phyloP scores from a whole-genome alignment of 2,329 filamentous ascomycete genomes.

The Trichoderma afroharzianum region DNA sequence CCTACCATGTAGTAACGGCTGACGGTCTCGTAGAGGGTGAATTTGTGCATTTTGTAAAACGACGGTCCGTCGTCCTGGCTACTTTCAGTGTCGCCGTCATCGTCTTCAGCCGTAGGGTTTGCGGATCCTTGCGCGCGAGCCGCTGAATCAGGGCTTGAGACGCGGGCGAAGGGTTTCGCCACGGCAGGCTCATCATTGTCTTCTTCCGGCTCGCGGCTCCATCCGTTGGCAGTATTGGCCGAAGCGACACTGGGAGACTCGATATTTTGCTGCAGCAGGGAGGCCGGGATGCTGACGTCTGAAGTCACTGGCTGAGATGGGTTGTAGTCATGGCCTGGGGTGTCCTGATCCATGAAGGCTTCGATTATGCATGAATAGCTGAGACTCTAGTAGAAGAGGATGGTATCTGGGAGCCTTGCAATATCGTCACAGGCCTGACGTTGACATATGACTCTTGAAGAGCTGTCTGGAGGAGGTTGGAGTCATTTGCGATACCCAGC shows the following conservation, averaged over 20 bases:
- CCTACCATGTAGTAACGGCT: conserved; percentile 93
- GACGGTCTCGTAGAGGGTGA: conserved; percentile 94
- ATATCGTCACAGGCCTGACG: not conserved
- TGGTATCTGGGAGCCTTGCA: not conserved
- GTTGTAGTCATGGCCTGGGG: not conserved
- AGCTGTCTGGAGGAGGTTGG: not conserved
- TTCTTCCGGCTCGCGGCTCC: conserved; percentile 35
- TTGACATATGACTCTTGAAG: not conserved
- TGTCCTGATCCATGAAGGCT: conserved; percentile 1
- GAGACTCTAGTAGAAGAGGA: not conserved
- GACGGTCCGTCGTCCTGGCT: conserved; percentile 26
- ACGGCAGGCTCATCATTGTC: conserved; percentile 58
- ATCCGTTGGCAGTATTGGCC: conserved; percentile 25
- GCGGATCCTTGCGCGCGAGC: conserved; percentile 24
- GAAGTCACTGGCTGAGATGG: conserved; percentile 2
- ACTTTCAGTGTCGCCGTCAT: conserved; percentile 26
- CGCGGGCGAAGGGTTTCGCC: conserved; percentile 55
- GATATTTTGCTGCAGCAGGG: conserved; percentile 37
- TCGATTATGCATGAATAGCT: not conserved
- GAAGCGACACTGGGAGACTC: conserved; percentile 29
- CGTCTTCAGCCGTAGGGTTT: conserved; percentile 14
- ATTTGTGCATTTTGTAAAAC: conserved; percentile 81
- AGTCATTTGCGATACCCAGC: not conserved
- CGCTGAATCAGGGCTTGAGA: conserved; percentile 48
- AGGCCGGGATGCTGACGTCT: conserved; percentile 28